These are phyloP conservation scores for Ustilaginoidea virens DNA, from an alignment of 2,329 filamentous ascomycete species.

Conservation along the genomic window DNA sequence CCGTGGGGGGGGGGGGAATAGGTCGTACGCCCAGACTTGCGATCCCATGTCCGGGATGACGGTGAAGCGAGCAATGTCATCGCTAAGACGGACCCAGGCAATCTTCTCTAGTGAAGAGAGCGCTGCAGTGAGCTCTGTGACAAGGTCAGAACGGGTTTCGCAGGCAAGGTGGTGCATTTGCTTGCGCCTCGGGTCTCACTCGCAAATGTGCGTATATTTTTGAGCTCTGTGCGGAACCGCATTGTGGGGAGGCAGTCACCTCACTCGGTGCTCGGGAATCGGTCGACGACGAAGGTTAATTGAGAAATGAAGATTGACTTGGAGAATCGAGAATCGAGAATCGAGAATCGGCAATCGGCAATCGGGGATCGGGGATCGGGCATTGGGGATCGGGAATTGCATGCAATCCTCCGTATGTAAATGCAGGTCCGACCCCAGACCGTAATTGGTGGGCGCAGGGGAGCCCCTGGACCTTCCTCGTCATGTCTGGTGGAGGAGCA, in stretches of 20 bases:
- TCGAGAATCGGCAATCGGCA: too few relatives aligned
- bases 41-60: slow-evolving; percentile 89
- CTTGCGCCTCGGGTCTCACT: slow-evolving; percentile 25
- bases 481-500: too few relatives aligned
- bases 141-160: neutral
- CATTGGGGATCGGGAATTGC: too few relatives aligned
- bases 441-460: too few relatives aligned
- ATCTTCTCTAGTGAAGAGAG: slow-evolving; percentile 61
- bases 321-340: too few relatives aligned
- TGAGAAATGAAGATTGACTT: too few relatives aligned
- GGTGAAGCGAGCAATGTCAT: slow-evolving; percentile 81
- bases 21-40: slow-evolving; percentile 82
- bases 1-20: slow-evolving; percentile 14
- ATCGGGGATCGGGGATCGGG: too few relatives aligned
- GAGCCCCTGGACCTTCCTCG: too few relatives aligned
- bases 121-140: slow-evolving; percentile 46
- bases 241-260: slow-evolving; percentile 23
- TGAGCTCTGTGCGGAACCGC: slow-evolving; percentile 51
- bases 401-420: too few relatives aligned
- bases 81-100: slow-evolving; percentile 79
- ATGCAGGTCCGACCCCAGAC: too few relatives aligned
- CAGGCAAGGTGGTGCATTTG: slow-evolving; percentile 1
- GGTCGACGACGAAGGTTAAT: too few relatives aligned
- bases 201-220: slow-evolving; percentile 50
- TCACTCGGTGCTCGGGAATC: neutral